Base-by-base conservation (phyloP, 768 basidiomycete species). In the Scleroderma citrinum region DNA sequence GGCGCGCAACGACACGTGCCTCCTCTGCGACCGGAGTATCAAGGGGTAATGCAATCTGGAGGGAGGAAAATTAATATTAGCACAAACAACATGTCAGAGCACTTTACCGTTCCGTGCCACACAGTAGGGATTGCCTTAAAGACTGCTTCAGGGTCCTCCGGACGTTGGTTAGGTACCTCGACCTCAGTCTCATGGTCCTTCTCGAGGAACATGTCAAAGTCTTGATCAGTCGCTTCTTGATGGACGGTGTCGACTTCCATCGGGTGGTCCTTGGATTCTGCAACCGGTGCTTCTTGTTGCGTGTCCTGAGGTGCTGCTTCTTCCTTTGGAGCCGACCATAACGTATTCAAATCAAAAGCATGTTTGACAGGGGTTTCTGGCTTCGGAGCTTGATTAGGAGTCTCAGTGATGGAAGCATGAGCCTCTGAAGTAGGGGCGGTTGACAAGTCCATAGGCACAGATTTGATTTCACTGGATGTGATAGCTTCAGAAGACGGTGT, bases 181-280 rank as follows among this genome's bases (percentile, higher is more conserved):
- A 65, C 56, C 3, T 58, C 65, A 14, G 57, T 52, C 1, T 75
- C 71, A 24, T 73, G 65, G 14, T 79, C 77, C 52, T 83, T 78
- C 50, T 86, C 81, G 34, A 93, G 67, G 59, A 91, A 84, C 82
- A 91, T 87, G 56, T 92, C 90, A 58, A 93, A 91, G 63, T 91
- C 90, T 53, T 82, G 78, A 65, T 91, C 90, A 46, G 82, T 81
- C 10, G 82, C 75, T 51, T 75, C 78, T 44, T 56, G 58, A 16
- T 60, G 56, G 19, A 56, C 41, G 50, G 54, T 31, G 23, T 71
- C 74, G 35, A 68, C 67, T 58, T 76, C 79, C 55, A 78, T 74
- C 8, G 68, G 63, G 29, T 69, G 67, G n/a, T 74, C 73, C 54
- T 70, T 75, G 3, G 65, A 66, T 16, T 66, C 68, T 21, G 63